phyloP scores from a whole-genome alignment of 305 asterid species.

The Andrographis paniculata region DNA sequence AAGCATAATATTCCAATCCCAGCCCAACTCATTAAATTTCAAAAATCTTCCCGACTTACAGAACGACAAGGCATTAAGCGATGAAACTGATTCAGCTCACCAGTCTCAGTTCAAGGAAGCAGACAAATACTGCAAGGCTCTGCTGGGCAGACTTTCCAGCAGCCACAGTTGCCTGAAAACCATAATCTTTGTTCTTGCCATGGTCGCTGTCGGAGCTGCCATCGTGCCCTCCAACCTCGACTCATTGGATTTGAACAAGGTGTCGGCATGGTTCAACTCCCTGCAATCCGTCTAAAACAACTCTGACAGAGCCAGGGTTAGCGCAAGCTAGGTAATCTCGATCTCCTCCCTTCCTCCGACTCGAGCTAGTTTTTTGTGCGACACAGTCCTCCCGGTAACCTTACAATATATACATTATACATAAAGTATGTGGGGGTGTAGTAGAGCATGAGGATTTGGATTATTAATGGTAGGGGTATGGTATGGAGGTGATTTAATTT shows the following conservation, averaged over 20 bases:
- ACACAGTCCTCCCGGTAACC: too few species aligned
- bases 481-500: too few species aligned
- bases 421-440: too few species aligned
- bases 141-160: slow-evolving; percentile 40
- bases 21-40: too few species aligned
- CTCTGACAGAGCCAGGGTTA: not conserved
- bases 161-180: slow-evolving; percentile 47
- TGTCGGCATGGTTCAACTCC: slow-evolving; percentile 21
- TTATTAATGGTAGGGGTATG: too few species aligned
- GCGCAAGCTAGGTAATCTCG: slow-evolving; percentile 15
- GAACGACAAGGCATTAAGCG: slow-evolving; percentile 56
- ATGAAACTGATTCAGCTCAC: slow-evolving; percentile 32
- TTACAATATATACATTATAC: too few species aligned
- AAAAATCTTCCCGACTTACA: slow-evolving; percentile 21
- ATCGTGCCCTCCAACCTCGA: slow-evolving; percentile 30
- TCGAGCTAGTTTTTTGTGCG: too few species aligned
- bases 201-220: slow-evolving; percentile 47
- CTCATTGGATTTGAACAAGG: slow-evolving; percentile 37
- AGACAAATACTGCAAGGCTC: slow-evolving; percentile 46
- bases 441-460: too few species aligned
- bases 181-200: slow-evolving; percentile 21
- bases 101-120: slow-evolving; percentile 51
- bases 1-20: too few species aligned
- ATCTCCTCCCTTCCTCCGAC: slow-evolving; percentile 4
- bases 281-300: slow-evolving; percentile 17